Evolutionary conservation across 768 basidiomycete genomes (phyloP).

Genomic region (Mrakia hoshinonis): DNA sequence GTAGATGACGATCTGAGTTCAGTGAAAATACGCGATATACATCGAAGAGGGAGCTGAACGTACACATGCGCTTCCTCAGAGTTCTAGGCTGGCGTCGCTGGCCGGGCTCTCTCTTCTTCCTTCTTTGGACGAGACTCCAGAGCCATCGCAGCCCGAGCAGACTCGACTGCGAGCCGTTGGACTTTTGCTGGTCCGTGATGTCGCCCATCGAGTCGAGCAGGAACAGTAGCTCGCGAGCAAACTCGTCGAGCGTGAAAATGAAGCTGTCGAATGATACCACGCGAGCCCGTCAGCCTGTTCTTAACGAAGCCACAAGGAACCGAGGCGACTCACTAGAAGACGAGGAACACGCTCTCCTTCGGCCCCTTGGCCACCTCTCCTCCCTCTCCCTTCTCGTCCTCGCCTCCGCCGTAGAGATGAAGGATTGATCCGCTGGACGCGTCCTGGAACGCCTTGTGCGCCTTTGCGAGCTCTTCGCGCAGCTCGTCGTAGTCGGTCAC

Average conservation of each 20-base stretch:
- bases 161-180: not conserved
- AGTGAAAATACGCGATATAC: not conserved
- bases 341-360: slow-evolving; percentile 77
- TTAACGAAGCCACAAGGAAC: not conserved
- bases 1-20: not conserved
- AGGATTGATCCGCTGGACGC: slow-evolving; percentile 22
- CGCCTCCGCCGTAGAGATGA: slow-evolving; percentile 21
- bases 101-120: not conserved
- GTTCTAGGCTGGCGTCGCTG: slow-evolving; percentile 29
- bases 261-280: slow-evolving; percentile 53
- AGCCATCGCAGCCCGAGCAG: slow-evolving; percentile 4
- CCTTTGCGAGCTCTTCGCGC: slow-evolving; percentile 7
- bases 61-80: slow-evolving; percentile 39
- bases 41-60: not conserved
- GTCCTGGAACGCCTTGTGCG: slow-evolving; percentile 14
- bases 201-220: slow-evolving; percentile 76
- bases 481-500: slow-evolving; percentile 10
- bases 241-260: slow-evolving; percentile 93
- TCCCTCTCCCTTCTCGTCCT: not conserved
- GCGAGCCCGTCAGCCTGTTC: not conserved
- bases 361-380: not conserved
- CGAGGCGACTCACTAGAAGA: slow-evolving; percentile 74
- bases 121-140: not conserved
- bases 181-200: slow-evolving; percentile 41
- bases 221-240: slow-evolving; percentile 68